These are phyloP conservation scores for Penicillium bovifimosum DNA, from an alignment of 495 filamentous ascomycete species.

Conservation along the genomic window DNA sequence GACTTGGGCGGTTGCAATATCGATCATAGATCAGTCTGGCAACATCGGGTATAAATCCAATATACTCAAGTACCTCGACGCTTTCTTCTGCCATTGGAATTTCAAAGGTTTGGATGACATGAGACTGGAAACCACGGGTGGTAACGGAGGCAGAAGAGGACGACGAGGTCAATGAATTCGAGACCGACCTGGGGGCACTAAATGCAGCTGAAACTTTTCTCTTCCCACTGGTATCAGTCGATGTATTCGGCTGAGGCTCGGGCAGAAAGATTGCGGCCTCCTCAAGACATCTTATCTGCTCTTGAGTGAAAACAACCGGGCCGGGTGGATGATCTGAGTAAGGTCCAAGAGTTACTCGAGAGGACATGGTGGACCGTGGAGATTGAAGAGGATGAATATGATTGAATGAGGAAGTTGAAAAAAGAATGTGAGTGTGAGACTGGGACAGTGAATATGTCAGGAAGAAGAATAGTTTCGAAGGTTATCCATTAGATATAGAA, in stretches of 20 bases:
- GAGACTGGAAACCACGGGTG: not conserved
- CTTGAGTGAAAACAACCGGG: too few relatives aligned
- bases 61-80: constrained; percentile 1
- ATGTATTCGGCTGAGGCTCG: not conserved
- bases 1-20: constrained; percentile 1
- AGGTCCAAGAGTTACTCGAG: not conserved
- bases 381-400: too few relatives aligned
- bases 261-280: too few relatives aligned
- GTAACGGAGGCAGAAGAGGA: too few relatives aligned
- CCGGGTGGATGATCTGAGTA: not conserved
- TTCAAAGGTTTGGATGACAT: not conserved
- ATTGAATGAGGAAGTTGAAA: too few relatives aligned
- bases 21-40: constrained; percentile 2
- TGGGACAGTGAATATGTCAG: too few relatives aligned
- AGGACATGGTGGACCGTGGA: not conserved
- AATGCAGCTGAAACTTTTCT: constrained; percentile 1
- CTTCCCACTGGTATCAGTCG: not conserved
- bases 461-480: too few relatives aligned
- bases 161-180: too few relatives aligned
- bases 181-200: too few relatives aligned
- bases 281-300: too few relatives aligned
- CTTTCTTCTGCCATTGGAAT: constrained; percentile 3
- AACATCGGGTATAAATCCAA: not conserved
- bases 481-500: too few relatives aligned
- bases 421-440: too few relatives aligned